phyloP scores from a whole-genome alignment of 2,329 filamentous ascomycete species.

The Scortechinia acanthostroma region DNA sequence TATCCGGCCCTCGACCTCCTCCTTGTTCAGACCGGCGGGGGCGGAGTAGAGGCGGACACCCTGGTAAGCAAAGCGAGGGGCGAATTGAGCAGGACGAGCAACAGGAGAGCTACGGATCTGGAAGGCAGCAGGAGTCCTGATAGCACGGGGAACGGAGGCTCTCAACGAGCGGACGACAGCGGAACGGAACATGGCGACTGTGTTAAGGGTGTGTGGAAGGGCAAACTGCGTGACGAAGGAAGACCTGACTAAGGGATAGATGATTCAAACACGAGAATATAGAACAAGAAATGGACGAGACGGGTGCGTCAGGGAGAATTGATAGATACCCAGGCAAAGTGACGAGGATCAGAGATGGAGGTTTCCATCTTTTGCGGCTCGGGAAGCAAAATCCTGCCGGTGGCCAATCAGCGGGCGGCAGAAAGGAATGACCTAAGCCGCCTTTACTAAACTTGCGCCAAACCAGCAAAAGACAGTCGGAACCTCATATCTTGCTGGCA shows the following conservation, averaged over 20 bases:
- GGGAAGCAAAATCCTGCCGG: conserved; percentile 20
- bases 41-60: conserved; percentile 82
- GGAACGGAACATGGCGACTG: conserved; percentile 76
- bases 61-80: conserved; percentile 57
- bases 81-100: conserved; percentile 50
- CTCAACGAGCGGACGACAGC: conserved; percentile 69
- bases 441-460: conserved; percentile 14
- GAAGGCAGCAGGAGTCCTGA: conserved; percentile 48
- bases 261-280: neutral
- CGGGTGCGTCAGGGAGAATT: no score
- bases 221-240: conserved; percentile 5
- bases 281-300: neutral
- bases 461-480: no score
- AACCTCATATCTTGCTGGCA: no score
- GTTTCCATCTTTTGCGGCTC: conserved; percentile 14
- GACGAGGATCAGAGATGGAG: conserved; percentile 12
- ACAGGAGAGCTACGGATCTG: conserved; percentile 50
- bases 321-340: conserved; percentile 10
- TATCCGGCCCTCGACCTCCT: conserved; percentile 86
- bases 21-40: conserved; percentile 68
- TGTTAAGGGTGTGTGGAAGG: conserved; percentile 4
- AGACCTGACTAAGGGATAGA: conserved; percentile 7
- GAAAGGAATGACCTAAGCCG: conserved; percentile 28
- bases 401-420: conserved; percentile 24
- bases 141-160: conserved; percentile 37